Evolutionary conservation across 148 eudicot genomes (phyloP).

Genomic region (Euryodendron excelsum): DNA sequence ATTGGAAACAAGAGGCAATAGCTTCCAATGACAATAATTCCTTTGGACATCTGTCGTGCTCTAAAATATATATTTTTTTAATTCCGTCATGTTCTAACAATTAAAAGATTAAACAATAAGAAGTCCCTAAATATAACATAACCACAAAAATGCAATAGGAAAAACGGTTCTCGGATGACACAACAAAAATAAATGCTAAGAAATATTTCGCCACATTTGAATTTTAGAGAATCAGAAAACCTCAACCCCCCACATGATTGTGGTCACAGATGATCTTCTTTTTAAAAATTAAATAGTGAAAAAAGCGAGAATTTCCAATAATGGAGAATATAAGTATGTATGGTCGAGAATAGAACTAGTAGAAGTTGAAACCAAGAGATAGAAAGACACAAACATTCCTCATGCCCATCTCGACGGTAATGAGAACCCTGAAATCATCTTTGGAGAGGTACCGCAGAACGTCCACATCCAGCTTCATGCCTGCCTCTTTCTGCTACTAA

Average conservation of each 20-base stretch:
- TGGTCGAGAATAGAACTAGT: not conserved
- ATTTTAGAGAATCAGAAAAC: not conserved
- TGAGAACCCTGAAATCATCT: constrained; percentile 94
- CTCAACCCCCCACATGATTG: not conserved
- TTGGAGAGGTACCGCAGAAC: constrained; percentile 78
- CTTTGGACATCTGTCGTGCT: not conserved
- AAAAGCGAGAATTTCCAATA: not conserved
- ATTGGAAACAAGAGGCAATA: too few relatives aligned
- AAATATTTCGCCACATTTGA: not conserved
- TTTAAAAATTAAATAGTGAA: not conserved
- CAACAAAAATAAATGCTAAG: not conserved
- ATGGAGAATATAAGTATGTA: not conserved
- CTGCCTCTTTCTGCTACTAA: too few relatives aligned
- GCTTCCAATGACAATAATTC: not conserved
- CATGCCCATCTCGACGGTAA: constrained; percentile 98
- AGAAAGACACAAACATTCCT: constrained; percentile 57
- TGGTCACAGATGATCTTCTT: not conserved
- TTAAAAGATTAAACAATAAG: not conserved
- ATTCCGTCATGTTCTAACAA: too few relatives aligned
- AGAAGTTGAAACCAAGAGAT: not conserved
- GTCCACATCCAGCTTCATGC: constrained; percentile 92
- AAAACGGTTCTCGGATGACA: not conserved
- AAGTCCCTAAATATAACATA: not conserved
- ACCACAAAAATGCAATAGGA: too few relatives aligned
- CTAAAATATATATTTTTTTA: too few relatives aligned